A percentile compares a stretch with the other conserved stretches of the same genome.
Evolutionary conservation across 2,329 filamentous ascomycete genomes (phyloP).

Genomic region (Xylariaceae sp.): DNA sequence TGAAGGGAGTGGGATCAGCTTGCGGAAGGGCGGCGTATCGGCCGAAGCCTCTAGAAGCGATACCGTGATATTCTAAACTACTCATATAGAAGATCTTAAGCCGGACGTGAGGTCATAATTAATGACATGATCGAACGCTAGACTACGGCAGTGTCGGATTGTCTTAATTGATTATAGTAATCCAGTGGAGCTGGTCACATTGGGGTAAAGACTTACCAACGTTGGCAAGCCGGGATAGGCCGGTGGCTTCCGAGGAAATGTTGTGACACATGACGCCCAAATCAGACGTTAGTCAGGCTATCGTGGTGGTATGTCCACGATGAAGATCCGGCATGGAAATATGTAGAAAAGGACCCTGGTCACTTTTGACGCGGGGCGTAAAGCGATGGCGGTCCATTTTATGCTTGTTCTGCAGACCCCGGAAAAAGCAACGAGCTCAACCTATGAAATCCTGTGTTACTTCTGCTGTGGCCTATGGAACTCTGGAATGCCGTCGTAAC

Average conservation of each 20-base stretch:
- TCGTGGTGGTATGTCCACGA: slow-evolving; percentile 8
- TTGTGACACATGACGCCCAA: slow-evolving; percentile 24
- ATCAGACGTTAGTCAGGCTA: slow-evolving; percentile 17
- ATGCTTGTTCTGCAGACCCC: neutral
- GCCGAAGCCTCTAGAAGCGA: slow-evolving; percentile 15
- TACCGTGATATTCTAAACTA: neutral
- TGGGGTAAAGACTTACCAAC: neutral
- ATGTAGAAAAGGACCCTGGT: no score
- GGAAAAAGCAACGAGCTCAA: neutral
- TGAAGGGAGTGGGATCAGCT: neutral
- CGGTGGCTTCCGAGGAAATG: slow-evolving; percentile 17
- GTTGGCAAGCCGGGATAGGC: slow-evolving; percentile 18
- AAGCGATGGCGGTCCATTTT: neutral
- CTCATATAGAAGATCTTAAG: no score
- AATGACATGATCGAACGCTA: no score
- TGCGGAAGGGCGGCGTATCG: slow-evolving; percentile 1
- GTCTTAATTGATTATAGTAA: neutral
- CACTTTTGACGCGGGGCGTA: no score
- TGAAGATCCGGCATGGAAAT: neutral
- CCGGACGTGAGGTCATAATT: no score
- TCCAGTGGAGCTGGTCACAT: neutral
- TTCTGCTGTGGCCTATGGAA: no score
- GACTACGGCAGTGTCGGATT: slow-evolving; percentile 21
- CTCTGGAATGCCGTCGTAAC: neutral
- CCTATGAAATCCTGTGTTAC: slow-evolving; percentile 3